Conservation (phyloP, 73 alveolate species). For the Paramecium biaurelia region DNA sequence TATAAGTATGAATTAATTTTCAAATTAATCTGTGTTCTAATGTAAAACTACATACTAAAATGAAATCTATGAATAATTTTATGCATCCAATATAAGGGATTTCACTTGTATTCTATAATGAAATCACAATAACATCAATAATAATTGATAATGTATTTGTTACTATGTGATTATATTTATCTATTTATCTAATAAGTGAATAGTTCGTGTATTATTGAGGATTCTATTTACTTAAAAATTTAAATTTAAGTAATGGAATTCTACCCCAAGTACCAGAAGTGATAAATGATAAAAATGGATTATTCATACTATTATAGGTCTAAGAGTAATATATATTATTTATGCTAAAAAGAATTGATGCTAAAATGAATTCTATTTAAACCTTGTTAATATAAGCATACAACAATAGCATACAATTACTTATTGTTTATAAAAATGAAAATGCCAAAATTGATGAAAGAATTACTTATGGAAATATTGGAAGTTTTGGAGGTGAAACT, state of each 20-base stretch:
- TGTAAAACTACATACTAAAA: not conserved
- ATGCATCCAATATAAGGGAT: not conserved
- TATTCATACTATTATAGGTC: not conserved
- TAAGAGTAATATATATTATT: not conserved
- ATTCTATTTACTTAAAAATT: not conserved
- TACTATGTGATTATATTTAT: not conserved
- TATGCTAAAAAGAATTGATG: not conserved
- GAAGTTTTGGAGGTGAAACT: not conserved
- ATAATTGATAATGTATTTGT: not conserved
- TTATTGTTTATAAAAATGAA: not conserved
- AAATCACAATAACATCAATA: not conserved
- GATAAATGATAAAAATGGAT: not conserved
- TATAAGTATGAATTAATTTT: not conserved
- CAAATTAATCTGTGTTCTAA: slow-evolving; percentile 4
- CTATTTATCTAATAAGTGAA: not conserved
- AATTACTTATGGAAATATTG: not conserved
- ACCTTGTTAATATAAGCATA: not conserved
- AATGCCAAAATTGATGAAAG: not conserved
- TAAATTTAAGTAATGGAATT: not conserved
- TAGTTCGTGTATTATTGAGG: not conserved
- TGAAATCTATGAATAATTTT: not conserved
- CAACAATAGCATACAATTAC: not conserved
- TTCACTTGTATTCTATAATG: not conserved
- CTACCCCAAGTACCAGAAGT: not conserved
- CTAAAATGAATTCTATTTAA: not conserved